These are phyloP conservation scores for Rhipidocladum racemiflorum DNA, from an alignment of 176 grass and related monocot genomes.

Conservation along the genomic window DNA sequence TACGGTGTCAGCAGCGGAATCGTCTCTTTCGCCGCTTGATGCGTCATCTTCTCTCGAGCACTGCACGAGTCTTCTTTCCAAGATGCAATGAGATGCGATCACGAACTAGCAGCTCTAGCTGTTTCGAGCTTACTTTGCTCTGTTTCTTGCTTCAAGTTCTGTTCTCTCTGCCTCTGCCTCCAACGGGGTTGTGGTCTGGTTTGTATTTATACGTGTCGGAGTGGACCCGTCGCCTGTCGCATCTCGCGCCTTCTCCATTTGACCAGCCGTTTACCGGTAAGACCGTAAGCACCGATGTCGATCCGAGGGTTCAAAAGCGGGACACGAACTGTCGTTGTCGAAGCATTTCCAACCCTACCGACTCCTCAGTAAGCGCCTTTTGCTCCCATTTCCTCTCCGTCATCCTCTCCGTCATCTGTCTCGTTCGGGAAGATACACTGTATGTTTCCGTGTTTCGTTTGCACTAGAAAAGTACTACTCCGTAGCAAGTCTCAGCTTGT, in stretches of 20 bases:
- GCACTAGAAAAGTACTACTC: no score
- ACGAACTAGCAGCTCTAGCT: background rate
- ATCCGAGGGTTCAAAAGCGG: no score
- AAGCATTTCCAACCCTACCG: no score
- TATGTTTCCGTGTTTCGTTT: background rate
- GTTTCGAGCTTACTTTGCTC: background rate
- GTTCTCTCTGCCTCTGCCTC: background rate
- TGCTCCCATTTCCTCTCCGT: background rate
- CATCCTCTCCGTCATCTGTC: background rate
- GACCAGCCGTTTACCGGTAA: no score
- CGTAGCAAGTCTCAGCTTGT: no score
- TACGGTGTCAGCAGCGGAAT: slow-evolving; percentile 37
- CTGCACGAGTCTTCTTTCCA: background rate
- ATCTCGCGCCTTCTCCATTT: background rate
- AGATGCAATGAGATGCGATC: no score
- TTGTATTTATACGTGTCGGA: background rate
- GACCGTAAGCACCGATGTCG: no score
- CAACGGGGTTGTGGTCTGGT: no score
- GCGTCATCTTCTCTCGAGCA: background rate
- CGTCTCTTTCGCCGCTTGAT: background rate
- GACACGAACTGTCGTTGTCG: no score
- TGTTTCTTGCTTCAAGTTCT: background rate
- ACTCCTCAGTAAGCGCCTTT: no score
- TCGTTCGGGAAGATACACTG: no score
- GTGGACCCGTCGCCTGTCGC: background rate